Evolutionary conservation across 2,329 filamentous ascomycete species (phyloP).

Genomic region (Aspergillus bombycis): DNA sequence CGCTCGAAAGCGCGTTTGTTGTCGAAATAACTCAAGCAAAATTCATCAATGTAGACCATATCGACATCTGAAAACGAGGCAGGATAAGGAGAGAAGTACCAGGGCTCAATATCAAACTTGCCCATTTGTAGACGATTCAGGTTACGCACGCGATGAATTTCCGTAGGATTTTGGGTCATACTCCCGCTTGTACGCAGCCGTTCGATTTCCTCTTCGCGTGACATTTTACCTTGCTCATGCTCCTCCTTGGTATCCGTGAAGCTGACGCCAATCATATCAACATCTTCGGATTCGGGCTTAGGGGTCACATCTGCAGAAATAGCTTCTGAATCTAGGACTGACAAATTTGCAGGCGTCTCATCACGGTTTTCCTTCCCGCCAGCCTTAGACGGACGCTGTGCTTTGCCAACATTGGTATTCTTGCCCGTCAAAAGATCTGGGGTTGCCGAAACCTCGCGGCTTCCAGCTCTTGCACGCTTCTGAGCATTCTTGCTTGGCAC

Average conservation of each 20-base stretch:
- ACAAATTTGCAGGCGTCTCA: slow-evolving; percentile 38
- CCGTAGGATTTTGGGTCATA: slow-evolving; percentile 98
- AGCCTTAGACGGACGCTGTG: slow-evolving; percentile 56
- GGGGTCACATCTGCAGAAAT: slow-evolving; percentile 45
- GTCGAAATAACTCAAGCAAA: slow-evolving; percentile 90
- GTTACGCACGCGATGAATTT: slow-evolving; percentile 94
- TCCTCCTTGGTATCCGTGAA: slow-evolving; percentile 28
- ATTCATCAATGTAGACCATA: slow-evolving; percentile 94
- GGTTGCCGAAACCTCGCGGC: slow-evolving; percentile 60
- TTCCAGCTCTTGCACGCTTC: slow-evolving; percentile 54
- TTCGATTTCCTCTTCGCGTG: slow-evolving; percentile 88
- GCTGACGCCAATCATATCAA: slow-evolving; percentile 47
- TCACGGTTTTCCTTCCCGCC: slow-evolving; percentile 64
- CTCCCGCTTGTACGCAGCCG: slow-evolving; percentile 91
- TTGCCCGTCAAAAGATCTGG: slow-evolving; percentile 55
- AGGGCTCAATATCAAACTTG: slow-evolving; percentile 86
- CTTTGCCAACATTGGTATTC: slow-evolving; percentile 51
- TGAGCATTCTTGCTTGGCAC: slow-evolving; percentile 61
- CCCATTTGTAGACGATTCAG: slow-evolving; percentile 94
- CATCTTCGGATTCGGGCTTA: slow-evolving; percentile 42
- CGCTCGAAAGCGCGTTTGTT: slow-evolving; percentile 79
- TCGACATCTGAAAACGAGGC: slow-evolving; percentile 86
- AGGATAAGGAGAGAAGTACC: slow-evolving; percentile 98
- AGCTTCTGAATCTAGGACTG: slow-evolving; percentile 38
- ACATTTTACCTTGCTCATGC: slow-evolving; percentile 50